phyloP scores from a whole-genome alignment of 2,329 filamentous ascomycete genomes.

The Gnomoniopsis smithogilvyi region DNA sequence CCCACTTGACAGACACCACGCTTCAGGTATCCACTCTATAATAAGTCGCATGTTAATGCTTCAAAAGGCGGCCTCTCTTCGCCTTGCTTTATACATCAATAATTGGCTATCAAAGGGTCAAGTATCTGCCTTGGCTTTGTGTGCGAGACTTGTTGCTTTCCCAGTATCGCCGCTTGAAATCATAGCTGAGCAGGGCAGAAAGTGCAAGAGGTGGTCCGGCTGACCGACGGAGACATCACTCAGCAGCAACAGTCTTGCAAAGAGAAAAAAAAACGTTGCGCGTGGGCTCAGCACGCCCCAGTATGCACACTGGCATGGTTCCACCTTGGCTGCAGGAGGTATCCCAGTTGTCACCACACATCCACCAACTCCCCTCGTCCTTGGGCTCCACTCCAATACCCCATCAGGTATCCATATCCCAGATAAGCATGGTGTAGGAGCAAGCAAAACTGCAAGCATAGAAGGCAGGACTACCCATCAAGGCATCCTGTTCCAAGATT shows the following conservation, averaged over 20 bases:
- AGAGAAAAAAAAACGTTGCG: constrained; percentile 24
- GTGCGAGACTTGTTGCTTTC: too few species aligned
- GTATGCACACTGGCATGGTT: constrained; percentile 19
- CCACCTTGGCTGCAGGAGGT: constrained; percentile 20
- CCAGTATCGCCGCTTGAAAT: too few species aligned
- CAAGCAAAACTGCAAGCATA: constrained; percentile 19
- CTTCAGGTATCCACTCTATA: not conserved
- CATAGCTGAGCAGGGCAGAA: not conserved
- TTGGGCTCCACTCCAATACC: constrained; percentile 14
- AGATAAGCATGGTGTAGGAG: constrained; percentile 22
- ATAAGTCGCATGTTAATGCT: not conserved
- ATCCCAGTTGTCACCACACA: constrained; percentile 23
- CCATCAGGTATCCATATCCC: constrained; percentile 13
- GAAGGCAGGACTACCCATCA: constrained; percentile 17
- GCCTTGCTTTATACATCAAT: not conserved
- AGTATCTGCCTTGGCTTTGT: too few species aligned
- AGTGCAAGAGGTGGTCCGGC: not conserved
- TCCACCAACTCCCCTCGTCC: constrained; percentile 17
- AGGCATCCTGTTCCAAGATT: constrained; percentile 11
- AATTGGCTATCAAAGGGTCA: not conserved
- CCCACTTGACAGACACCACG: constrained; percentile 3
- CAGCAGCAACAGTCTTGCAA: constrained; percentile 16
- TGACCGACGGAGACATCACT: constrained; percentile 1
- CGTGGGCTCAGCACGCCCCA: constrained; percentile 19
- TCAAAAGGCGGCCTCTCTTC: not conserved